These are phyloP conservation scores for Rhynchospora pubera DNA, from an alignment of 176 grass and related monocot genomes.

Conservation along the genomic window DNA sequence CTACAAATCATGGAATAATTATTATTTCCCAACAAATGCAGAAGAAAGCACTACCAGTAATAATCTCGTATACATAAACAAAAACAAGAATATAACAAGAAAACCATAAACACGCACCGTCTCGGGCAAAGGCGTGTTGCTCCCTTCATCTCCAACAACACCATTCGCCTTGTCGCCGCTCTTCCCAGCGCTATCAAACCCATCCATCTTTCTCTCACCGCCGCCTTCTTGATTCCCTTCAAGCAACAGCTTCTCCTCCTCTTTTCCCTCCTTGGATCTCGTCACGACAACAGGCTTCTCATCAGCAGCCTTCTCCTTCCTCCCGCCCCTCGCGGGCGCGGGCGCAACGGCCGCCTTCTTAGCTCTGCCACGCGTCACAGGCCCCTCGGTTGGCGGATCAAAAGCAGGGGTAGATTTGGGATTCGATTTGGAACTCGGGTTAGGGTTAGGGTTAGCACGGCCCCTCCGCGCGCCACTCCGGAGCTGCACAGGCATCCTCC, in stretches of 20 bases:
- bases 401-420: neutral
- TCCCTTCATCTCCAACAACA: slow-evolving; percentile 50
- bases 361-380: slow-evolving; percentile 16
- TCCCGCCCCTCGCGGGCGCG: neutral
- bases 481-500: slow-evolving; percentile 25
- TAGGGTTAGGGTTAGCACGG: slow-evolving; percentile 23
- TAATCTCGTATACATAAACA: neutral
- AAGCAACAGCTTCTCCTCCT: neutral
- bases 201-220: slow-evolving; percentile 46
- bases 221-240: neutral
- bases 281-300: neutral
- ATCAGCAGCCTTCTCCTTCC: slow-evolving; percentile 16
- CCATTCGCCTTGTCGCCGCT: slow-evolving; percentile 37
- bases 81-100: no score
- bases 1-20: neutral
- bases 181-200: slow-evolving; percentile 38
- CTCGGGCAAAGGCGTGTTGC: slow-evolving; percentile 54
- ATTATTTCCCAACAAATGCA: neutral
- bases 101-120: slow-evolving; percentile 38
- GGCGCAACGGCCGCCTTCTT: neutral
- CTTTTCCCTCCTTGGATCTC: neutral
- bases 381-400: neutral
- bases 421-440: slow-evolving; percentile 13
- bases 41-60: neutral
- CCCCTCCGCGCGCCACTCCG: slow-evolving; percentile 23